Evolutionary conservation across 768 basidiomycete species (phyloP).

Genomic region (Neoboletus magnificus): DNA sequence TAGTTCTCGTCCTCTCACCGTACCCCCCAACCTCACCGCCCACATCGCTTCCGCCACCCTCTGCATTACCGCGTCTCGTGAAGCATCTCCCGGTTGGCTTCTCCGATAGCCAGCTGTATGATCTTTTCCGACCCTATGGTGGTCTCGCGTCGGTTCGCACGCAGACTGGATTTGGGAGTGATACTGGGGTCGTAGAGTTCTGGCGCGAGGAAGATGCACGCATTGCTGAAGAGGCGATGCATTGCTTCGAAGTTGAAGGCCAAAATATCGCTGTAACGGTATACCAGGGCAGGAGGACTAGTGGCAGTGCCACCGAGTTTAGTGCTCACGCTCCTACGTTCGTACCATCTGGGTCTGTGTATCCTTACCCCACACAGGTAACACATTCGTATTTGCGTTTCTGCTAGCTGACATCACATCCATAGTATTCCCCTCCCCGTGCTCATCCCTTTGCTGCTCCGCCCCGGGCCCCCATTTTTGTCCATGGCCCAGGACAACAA

Average conservation of each 20-base stretch:
- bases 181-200: conserved; percentile 79
- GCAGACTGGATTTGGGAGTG: conserved; percentile 71
- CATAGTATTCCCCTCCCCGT: conserved; percentile 68
- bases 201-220: conserved; percentile 86
- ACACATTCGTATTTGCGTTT: conserved; percentile 12
- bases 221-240: conserved; percentile 75
- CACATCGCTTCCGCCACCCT: conserved; percentile 70
- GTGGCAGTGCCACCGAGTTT: conserved; percentile 60
- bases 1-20: conserved; percentile 70
- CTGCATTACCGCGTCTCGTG: conserved; percentile 74
- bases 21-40: conserved; percentile 80
- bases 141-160: conserved; percentile 76
- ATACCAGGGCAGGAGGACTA: conserved; percentile 62
- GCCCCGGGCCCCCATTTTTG: conserved; percentile 47
- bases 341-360: conserved; percentile 66
- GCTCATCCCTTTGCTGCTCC: conserved; percentile 45
- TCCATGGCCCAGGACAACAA: conserved; percentile 88
- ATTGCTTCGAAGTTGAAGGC: conserved; percentile 79
- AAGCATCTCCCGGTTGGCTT: conserved; percentile 75
- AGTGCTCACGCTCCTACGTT: conserved; percentile 73
- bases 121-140: conserved; percentile 81
- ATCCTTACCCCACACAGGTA: conserved; percentile 62
- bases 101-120: conserved; percentile 74
- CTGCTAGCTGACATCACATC: neutral
- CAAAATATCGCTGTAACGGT: conserved; percentile 82